Evolutionary conservation across 441 rosid species (phyloP), one percentile per base, ranked within the genome.

Genomic region (Populus hybrid): DNA sequence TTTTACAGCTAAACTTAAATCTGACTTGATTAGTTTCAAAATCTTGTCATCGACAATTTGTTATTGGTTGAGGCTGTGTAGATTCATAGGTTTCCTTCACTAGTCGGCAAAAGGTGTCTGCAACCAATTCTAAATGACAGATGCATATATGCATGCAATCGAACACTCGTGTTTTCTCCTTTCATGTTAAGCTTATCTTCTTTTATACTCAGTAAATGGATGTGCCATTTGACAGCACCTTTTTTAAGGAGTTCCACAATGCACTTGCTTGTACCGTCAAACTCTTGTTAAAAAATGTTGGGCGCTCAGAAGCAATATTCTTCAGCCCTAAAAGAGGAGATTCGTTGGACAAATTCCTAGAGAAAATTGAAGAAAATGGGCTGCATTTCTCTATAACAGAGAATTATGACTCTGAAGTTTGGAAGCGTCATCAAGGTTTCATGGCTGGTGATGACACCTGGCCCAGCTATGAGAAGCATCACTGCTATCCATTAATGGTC

Each of bases 301-400:
- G 85, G 69, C 69, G 85, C 32, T 87, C 97, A 0, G 94, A 92
- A 82, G 94, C 97, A 61, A 77, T 96, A 53, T 85, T 92, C 79
- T 85, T 94, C 82, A 90, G 94, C 82, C 98, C 97, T 40, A 88
- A 83, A 82, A 85, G 98, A 87, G 98, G 98, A 21, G 89, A 91
- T 83, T 92, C 98, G 1, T 67, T 96, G 84, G 91, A 87, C 30
- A 90, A 88, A 81, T 94, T 94, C 82, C 79, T 94, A 40, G 86
- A 80, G 69, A 84, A 81, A 82, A 75, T 87, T 64, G 77, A 82
- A 80, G 88, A 82, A 74, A 77, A 46, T 18, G 94, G 88, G 57
- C 75, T 94, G 82, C 77, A 26, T 50, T 90, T 81, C 67, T 79
- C 81, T 42, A 2, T 91, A 79, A 75, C 80, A 26, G 95, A 94